phyloP scores from a whole-genome alignment of 257 asterid species.

The Lithospermum erythrorhizon region DNA sequence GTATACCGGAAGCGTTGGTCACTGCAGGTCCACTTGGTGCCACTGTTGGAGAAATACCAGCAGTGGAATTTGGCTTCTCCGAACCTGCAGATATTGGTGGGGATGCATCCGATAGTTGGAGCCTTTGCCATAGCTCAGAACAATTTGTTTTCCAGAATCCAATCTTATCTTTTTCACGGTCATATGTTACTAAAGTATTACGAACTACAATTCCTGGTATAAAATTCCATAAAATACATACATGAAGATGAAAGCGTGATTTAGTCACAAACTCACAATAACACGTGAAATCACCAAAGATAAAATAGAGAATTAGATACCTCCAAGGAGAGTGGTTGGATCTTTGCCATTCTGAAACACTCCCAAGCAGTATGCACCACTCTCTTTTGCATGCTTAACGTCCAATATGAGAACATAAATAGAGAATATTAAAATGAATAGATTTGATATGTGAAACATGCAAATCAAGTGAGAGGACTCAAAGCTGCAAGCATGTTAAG shows the following conservation, averaged over 20 bases:
- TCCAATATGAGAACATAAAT: not conserved
- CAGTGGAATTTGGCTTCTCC: slow-evolving; percentile 28
- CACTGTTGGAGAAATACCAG: slow-evolving; percentile 32
- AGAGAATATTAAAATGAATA: slow-evolving; percentile 9
- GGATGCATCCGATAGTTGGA: slow-evolving; percentile 41
- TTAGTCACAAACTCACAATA: not conserved
- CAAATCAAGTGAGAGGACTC: not conserved
- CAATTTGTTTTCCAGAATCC: slow-evolving; percentile 99
- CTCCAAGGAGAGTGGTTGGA: slow-evolving; percentile 96
- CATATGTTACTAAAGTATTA: slow-evolving; percentile 90
- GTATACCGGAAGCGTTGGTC: slow-evolving; percentile 39
- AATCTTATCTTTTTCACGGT: slow-evolving; percentile 81
- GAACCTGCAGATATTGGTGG: slow-evolving; percentile 41
- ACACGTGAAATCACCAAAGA: not conserved
- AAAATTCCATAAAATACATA: not conserved
- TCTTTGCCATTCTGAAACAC: slow-evolving; percentile 96
- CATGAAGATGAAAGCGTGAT: not conserved
- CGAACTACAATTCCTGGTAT: slow-evolving; percentile 21
- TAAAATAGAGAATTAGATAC: slow-evolving; percentile 23
- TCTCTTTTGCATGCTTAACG: slow-evolving; percentile 84
- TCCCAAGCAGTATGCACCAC: slow-evolving; percentile 95
- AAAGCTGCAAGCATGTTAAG: not conserved
- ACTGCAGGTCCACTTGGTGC: slow-evolving; percentile 52
- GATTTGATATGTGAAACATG: not conserved
- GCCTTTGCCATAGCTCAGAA: slow-evolving; percentile 88